Percentiles rank a stretch among this genome's conserved stretches.
Conservation (phyloP, 371 early-diverging fungal species). For the Mortierella sp. region DNA sequence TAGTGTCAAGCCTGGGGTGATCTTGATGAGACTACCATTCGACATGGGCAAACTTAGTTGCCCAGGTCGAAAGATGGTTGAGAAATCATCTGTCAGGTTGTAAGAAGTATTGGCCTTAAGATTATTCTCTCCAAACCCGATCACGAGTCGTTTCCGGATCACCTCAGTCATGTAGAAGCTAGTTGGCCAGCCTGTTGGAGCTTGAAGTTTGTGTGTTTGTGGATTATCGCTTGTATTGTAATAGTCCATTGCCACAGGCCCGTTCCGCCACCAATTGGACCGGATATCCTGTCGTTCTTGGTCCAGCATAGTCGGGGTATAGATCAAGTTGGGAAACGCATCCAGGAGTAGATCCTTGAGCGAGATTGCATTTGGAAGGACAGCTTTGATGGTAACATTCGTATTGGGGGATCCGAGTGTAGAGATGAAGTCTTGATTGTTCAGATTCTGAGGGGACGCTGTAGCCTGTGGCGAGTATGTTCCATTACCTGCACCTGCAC, state of each 20-base stretch:
- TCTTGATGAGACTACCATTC: conserved; percentile 21
- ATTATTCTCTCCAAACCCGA: conserved; percentile 35
- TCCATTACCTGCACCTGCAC: not conserved
- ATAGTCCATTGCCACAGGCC: conserved; percentile 38
- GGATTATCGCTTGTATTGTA: conserved; percentile 37
- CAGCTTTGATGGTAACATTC: conserved; percentile 32
- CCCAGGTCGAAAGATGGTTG: conserved; percentile 16
- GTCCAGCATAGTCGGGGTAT: conserved; percentile 26
- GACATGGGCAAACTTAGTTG: conserved; percentile 31
- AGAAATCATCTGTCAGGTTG: conserved; percentile 43
- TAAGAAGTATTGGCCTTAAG: conserved; percentile 30
- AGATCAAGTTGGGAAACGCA: conserved; percentile 32
- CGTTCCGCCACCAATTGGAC: conserved; percentile 31
- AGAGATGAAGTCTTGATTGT: conserved; percentile 16
- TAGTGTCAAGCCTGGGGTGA: conserved; percentile 13
- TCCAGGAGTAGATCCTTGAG: conserved; percentile 31
- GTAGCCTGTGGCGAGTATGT: not conserved
- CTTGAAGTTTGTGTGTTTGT: conserved; percentile 6
- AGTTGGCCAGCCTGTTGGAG: conserved; percentile 47
- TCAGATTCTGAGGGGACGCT: not conserved
- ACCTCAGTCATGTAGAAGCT: conserved; percentile 24
- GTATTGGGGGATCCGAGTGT: conserved; percentile 38
- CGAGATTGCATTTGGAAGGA: conserved; percentile 20
- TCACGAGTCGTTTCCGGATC: conserved; percentile 19
- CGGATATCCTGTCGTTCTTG: conserved; percentile 26